phyloP scores from a whole-genome alignment of 2,329 filamentous ascomycete genomes.

The Aspergillus sp. region DNA sequence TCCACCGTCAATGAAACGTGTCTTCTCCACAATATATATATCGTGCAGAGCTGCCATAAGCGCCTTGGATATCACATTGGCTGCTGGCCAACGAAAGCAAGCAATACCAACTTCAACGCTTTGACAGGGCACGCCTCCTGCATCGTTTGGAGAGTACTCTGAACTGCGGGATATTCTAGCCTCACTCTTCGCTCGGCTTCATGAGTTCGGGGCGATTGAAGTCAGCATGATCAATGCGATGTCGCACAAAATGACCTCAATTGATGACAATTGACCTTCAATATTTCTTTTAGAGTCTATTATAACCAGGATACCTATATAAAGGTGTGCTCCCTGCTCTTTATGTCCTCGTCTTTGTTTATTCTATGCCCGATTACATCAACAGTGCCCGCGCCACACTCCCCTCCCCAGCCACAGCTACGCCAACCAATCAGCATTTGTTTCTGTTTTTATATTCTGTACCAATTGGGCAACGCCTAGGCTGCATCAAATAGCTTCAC shows the following conservation, averaged over 20 bases:
- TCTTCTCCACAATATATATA: too few species aligned
- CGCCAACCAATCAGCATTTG: not conserved
- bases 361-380: not conserved
- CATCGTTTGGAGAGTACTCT: too few species aligned
- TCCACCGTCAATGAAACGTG: too few species aligned
- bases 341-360: not conserved
- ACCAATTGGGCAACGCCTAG: not conserved
- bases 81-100: not conserved
- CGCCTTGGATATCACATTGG: too few species aligned
- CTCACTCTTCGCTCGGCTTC: not conserved
- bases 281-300: too few species aligned
- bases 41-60: too few species aligned
- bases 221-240: not conserved
- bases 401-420: not conserved
- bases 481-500: not conserved
- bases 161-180: not conserved
- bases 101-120: not conserved
- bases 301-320: not conserved
- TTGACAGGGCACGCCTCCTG: not conserved
- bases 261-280: not conserved
- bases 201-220: not conserved
- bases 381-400: not conserved
- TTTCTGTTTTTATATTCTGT: not conserved
- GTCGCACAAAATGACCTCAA: not conserved
- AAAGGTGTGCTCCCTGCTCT: not conserved